phyloP scores from a whole-genome alignment of 148 eudicot species.

The Linanthus parryae region DNA sequence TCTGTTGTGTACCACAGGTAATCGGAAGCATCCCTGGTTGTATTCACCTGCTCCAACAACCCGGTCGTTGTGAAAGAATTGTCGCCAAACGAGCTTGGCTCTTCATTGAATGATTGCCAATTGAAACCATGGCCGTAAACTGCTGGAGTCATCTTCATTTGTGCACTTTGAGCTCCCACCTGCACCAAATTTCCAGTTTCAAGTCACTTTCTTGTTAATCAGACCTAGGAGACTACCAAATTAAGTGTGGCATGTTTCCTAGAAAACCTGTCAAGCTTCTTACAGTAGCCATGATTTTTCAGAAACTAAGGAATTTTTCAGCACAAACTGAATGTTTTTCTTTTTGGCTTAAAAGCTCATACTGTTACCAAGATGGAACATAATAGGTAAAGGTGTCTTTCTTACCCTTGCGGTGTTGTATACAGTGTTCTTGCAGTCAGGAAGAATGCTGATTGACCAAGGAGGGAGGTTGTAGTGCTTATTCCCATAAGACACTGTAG shows the following conservation, averaged over 20 bases:
- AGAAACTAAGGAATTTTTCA: too few species aligned
- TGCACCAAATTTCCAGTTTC: constrained; percentile 26
- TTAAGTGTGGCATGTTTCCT: constrained; percentile 13
- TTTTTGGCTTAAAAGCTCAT: neutral
- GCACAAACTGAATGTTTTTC: too few species aligned
- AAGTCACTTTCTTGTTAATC: constrained; percentile 44
- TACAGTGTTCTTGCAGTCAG: constrained; percentile 85
- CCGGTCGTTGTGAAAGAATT: constrained; percentile 47
- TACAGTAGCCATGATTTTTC: too few species aligned
- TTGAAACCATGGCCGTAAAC: constrained; percentile 24
- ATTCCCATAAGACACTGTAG: constrained; percentile 51
- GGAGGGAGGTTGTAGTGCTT: constrained; percentile 77
- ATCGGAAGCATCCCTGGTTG: constrained; percentile 72
- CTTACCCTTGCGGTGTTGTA: constrained; percentile 91
- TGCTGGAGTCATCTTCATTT: constrained; percentile 44
- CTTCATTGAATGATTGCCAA: constrained; percentile 81
- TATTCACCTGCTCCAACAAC: constrained; percentile 72
- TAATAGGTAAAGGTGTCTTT: neutral
- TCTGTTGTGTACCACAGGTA: constrained; percentile 92
- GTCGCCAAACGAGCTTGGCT: constrained; percentile 45
- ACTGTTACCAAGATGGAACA: neutral
- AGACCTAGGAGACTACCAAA: too few species aligned
- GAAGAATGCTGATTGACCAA: constrained; percentile 96
- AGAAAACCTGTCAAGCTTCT: too few species aligned
- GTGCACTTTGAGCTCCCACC: constrained; percentile 41